phyloP scores from a whole-genome alignment of 208 protist species.

The Leishmania guyanensis region DNA sequence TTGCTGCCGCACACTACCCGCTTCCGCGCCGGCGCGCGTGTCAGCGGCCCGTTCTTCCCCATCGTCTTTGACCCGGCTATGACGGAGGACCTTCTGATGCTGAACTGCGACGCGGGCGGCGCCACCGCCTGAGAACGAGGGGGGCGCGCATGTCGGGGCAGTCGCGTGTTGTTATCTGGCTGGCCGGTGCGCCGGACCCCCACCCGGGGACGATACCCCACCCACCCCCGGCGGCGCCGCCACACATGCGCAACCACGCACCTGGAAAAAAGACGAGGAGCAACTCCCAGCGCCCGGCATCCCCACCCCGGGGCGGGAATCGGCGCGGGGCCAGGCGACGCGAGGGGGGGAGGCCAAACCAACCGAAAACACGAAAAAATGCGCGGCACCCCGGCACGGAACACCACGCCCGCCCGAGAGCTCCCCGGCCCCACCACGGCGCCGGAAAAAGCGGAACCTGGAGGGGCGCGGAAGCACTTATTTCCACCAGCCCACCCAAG shows the following conservation, averaged over 20 bases:
- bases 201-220: neutral
- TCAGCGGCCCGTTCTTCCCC: conserved; percentile 76
- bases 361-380: too few relatives aligned
- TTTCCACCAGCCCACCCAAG: too few relatives aligned
- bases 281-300: neutral
- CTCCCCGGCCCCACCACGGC: too few relatives aligned
- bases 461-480: too few relatives aligned
- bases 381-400: too few relatives aligned
- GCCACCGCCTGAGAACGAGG: neutral
- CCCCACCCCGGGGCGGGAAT: too few relatives aligned
- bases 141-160: neutral
- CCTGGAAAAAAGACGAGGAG: neutral
- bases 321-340: too few relatives aligned
- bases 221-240: neutral
- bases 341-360: too few relatives aligned
- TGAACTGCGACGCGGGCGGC: conserved; percentile 18
- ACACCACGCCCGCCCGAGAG: too few relatives aligned
- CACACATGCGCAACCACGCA: neutral
- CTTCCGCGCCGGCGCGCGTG: conserved; percentile 58
- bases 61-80: conserved; percentile 85
- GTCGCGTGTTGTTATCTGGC: neutral
- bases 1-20: conserved; percentile 77
- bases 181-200: neutral
- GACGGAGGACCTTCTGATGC: conserved; percentile 67
- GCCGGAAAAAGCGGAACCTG: too few relatives aligned